A percentile compares a stretch with the other conserved stretches of the same genome.
These are phyloP conservation scores for Russula earlei DNA, from an alignment of 768 basidiomycete genomes.

Conservation along the genomic window DNA sequence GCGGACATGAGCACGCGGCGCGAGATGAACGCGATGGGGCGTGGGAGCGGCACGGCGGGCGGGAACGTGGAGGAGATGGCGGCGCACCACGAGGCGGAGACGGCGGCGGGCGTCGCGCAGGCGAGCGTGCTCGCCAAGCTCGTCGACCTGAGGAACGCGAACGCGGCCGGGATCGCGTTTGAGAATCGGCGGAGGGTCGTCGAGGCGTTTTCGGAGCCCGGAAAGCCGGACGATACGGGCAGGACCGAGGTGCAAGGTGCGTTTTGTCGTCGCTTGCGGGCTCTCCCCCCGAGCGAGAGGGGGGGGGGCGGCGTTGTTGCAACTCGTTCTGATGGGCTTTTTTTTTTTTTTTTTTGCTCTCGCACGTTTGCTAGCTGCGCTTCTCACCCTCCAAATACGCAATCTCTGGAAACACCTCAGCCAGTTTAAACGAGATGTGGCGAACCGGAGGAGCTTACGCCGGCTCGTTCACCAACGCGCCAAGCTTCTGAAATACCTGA, in stretches of 20 bases:
- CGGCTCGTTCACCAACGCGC: slow-evolving; percentile 76
- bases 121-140: slow-evolving; percentile 53
- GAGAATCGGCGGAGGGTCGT: slow-evolving; percentile 81
- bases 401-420: slow-evolving; percentile 68
- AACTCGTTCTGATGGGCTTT: not conserved
- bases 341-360: not conserved
- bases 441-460: slow-evolving; percentile 68
- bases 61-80: not conserved
- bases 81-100: slow-evolving; percentile 21
- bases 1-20: slow-evolving; percentile 20
- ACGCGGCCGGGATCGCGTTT: slow-evolving; percentile 74
- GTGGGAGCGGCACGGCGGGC: not conserved
- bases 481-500: slow-evolving; percentile 73
- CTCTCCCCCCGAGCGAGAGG: no score
- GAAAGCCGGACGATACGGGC: slow-evolving; percentile 66
- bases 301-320: no score
- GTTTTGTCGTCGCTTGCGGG: slow-evolving; percentile 17
- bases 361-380: slow-evolving; percentile 54
- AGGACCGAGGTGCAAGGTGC: slow-evolving; percentile 85
- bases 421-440: slow-evolving; percentile 62
- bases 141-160: slow-evolving; percentile 81
- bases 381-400: slow-evolving; percentile 80
- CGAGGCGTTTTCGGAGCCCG: slow-evolving; percentile 61
- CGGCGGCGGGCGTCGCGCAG: slow-evolving; percentile 35
- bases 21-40: not conserved